These are phyloP conservation scores for Acer negundo DNA, from an alignment of 345 rosid genomes.

Conservation along the genomic window DNA sequence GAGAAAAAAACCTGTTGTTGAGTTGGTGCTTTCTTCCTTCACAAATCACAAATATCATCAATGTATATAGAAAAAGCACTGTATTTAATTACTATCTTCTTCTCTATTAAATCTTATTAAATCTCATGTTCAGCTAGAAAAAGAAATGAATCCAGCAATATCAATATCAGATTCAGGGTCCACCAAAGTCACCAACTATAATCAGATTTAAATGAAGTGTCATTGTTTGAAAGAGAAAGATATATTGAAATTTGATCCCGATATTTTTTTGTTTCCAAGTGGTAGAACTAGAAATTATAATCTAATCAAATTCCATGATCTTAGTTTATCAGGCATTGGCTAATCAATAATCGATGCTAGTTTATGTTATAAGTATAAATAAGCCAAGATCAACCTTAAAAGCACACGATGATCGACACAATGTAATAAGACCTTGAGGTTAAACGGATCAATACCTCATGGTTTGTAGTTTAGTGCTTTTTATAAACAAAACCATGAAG, in stretches of 20 bases:
- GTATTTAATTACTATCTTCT: background rate
- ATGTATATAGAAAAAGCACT: background rate
- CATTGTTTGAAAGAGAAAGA: background rate
- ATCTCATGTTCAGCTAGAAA: slow-evolving; percentile 7
- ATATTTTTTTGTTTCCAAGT: background rate
- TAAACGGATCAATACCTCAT: too few species aligned
- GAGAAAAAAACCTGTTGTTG: too few species aligned
- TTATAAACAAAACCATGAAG: too few species aligned
- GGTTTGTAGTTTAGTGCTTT: too few species aligned
- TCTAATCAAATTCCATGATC: background rate
- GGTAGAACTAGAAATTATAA: background rate
- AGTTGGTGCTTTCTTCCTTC: background rate
- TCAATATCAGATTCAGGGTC: background rate
- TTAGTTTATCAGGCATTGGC: too few species aligned
- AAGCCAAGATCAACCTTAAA: too few species aligned
- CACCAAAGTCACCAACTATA: background rate
- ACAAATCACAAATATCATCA: background rate
- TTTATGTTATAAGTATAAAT: too few species aligned
- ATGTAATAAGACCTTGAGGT: too few species aligned
- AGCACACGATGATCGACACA: too few species aligned
- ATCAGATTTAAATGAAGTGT: background rate
- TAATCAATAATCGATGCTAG: too few species aligned
- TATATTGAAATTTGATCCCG: background rate
- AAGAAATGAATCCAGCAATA: background rate
- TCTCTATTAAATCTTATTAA: slow-evolving; percentile 7